phyloP scores from a whole-genome alignment of 306 rosid genomes.

The Benincasa hispida region DNA sequence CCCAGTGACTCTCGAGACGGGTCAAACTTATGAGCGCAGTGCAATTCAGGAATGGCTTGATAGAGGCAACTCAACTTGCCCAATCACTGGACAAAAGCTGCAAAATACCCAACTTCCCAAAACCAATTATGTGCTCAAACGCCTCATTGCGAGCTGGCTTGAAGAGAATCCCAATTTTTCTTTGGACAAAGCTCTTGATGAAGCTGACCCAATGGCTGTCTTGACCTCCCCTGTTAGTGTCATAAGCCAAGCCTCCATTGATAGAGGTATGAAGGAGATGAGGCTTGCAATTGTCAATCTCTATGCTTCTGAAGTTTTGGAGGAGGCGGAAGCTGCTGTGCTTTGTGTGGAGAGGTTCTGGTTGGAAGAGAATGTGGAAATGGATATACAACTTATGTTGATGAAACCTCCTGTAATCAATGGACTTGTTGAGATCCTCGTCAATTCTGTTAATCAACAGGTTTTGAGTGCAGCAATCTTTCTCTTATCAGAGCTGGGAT shows the following conservation, averaged over 20 bases:
- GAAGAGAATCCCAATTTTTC: conserved; percentile 39
- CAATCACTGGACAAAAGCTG: conserved; percentile 79
- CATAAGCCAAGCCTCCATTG: conserved; percentile 44
- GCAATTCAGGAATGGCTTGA: conserved; percentile 91
- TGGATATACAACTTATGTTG: conserved; percentile 38
- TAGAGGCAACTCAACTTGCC: conserved; percentile 70
- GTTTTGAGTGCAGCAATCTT: conserved; percentile 60
- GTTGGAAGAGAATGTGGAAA: conserved; percentile 49
- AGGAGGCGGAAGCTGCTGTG: conserved; percentile 74
- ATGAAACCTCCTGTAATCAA: conserved; percentile 60
- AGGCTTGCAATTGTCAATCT: conserved; percentile 49
- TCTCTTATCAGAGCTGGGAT: conserved; percentile 66
- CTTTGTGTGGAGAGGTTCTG: conserved; percentile 58
- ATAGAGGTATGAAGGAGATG: conserved; percentile 44
- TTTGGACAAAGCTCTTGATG: conserved; percentile 10
- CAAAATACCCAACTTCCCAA: conserved; percentile 65
- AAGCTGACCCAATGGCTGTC: conserved; percentile 21
- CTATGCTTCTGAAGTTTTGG: conserved; percentile 56
- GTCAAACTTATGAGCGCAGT: conserved; percentile 80
- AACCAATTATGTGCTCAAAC: conserved; percentile 84
- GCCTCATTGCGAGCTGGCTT: conserved; percentile 81
- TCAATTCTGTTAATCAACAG: conserved; percentile 50
- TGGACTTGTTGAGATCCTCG: conserved; percentile 73
- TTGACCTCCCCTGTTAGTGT: conserved; percentile 56
- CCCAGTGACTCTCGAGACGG: conserved; percentile 94